Evolutionary conservation across 208 protist genomes (phyloP), one percentile per base, ranked within the genome.

Genomic region (Trypanosoma theileri): DNA sequence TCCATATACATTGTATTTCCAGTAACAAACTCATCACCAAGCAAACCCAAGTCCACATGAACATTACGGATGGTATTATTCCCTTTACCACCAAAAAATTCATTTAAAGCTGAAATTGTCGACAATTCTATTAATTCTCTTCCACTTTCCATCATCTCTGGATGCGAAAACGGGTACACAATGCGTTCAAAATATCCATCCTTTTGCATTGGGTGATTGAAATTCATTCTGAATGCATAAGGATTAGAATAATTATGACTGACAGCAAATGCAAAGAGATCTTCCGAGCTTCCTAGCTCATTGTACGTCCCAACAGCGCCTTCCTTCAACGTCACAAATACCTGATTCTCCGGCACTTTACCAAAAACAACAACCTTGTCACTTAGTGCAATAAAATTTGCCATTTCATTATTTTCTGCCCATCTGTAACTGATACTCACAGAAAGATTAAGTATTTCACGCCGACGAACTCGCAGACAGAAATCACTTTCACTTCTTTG

Each of bases 1-100:
- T 90, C 84, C 57, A 86, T 69, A 72, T 87, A 90, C 64, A 90
- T 69, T 28, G 74, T 78, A 19, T 71, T 66, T 45, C 73, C 79
- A 19, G 82, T 75, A 19, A 90, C 45, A 35, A 75, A 79, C 0
- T 63, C 65, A 42, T 82, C 73, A 1, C 58, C 51, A 12, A 89
- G 44, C 4, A 12, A 51, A 24, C 64, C 54, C 21, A 89, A 59
- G 40, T 85, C 59, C 24, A 73, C 40, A 35, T 46, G 53, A 16
- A 84, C 44, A 0, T 41, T 71, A 58, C 84, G 71, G 4, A 61
- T 44, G 4, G 75, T 59, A 28, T 51, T 57, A 35, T 76, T 80
- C 40, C 68, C 54, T 10, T 56, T 24, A 24, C 67, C 69, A 26
- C 77, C 78, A 53, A 86, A 65, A 59, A 79, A 84, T 19, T 7